Evolutionary conservation across 768 basidiomycete genomes (phyloP).

Genomic region (Leccinum fibrillosum): DNA sequence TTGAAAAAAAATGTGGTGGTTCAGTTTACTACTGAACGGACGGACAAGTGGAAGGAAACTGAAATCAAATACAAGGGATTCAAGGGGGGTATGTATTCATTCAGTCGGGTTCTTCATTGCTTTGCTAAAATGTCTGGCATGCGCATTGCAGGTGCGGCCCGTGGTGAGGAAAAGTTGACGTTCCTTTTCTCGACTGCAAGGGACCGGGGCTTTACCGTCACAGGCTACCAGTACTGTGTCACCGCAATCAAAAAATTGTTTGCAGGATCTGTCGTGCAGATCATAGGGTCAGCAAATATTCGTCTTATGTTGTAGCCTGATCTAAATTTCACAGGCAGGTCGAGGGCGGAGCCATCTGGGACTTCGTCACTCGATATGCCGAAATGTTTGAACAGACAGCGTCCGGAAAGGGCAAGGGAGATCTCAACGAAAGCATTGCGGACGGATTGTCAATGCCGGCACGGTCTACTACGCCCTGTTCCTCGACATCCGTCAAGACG

Average conservation of each 20-base stretch:
- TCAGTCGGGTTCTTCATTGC: background rate
- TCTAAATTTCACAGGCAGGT: slow-evolving; percentile 6
- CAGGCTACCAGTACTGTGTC: slow-evolving; percentile 23
- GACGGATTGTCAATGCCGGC: background rate
- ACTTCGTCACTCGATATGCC: background rate
- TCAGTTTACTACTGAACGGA: slow-evolving; percentile 11
- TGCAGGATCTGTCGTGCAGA: background rate
- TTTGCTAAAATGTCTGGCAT: background rate
- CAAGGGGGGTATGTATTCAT: too few relatives aligned
- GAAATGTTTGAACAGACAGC: slow-evolving; percentile 16
- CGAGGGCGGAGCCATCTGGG: slow-evolving; percentile 20
- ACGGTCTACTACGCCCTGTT: slow-evolving; percentile 18
- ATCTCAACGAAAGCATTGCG: background rate
- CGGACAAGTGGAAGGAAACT: slow-evolving; percentile 2
- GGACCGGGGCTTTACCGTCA: slow-evolving; percentile 13
- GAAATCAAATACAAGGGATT: slow-evolving; percentile 17
- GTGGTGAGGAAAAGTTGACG: slow-evolving; percentile 4
- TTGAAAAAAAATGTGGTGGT: slow-evolving; percentile 22
- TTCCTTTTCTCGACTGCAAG: slow-evolving; percentile 23
- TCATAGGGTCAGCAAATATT: slow-evolving; percentile 14
- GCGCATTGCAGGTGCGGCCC: slow-evolving; percentile 14
- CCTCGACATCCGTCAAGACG: slow-evolving; percentile 15
- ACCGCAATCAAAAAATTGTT: slow-evolving; percentile 8
- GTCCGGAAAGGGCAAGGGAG: slow-evolving; percentile 2
- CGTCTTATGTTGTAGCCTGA: background rate